Base-by-base conservation (phyloP, 2,329 filamentous ascomycete species). In the Stemphylium vesicarium region DNA sequence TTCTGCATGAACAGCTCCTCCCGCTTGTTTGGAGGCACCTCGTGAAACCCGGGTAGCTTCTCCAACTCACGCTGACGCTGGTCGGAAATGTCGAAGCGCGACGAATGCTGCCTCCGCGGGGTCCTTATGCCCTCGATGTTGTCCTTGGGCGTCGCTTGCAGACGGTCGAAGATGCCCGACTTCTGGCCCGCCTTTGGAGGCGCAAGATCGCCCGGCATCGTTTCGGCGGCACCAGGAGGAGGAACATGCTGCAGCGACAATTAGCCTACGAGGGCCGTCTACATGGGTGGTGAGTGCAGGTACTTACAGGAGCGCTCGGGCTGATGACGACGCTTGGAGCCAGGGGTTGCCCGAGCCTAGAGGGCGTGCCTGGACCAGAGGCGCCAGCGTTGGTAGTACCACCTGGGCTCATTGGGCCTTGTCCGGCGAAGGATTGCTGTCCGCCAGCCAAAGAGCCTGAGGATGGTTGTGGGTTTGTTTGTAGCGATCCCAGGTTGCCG, bases 1-100 rank as follows among this genome's bases (percentile, higher is more conserved):
- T 99, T 99, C 75, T 98, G 93, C 93, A 99, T 97, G 79, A 99
- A 99, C 15, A 99, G 85, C 68, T 98, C 94, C 78, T 97, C 93
- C 59, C 95, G 87, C 60, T 94, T 88, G 74, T 96, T 96, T 13
- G 95, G 95, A 10, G 94, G 90, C 22, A 98, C 95, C 78, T 99
- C 95, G 71, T 99, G 95, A 78, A 99, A 99, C 32, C 95, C 95
- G 1, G 95, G 94, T 20, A 99, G 83, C 79, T 99, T 99, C 77
- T 99, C 95, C 45, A 99, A 83, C 77, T 99, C 95, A 70, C 95
- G 87, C 75, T 87, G 84, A 58, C 85, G 82, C 72, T 98, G 93
- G 60, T 96, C 92, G 3, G 95, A 99, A 63, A 99, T 96, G 75
- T 99, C 94, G 75, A 99, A 99, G 59, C 95, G 88, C 40, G 95